Evolutionary conservation across 169 alveolate genomes (phyloP), one percentile per base, ranked within the genome.

Genomic region (Theileria parva): DNA sequence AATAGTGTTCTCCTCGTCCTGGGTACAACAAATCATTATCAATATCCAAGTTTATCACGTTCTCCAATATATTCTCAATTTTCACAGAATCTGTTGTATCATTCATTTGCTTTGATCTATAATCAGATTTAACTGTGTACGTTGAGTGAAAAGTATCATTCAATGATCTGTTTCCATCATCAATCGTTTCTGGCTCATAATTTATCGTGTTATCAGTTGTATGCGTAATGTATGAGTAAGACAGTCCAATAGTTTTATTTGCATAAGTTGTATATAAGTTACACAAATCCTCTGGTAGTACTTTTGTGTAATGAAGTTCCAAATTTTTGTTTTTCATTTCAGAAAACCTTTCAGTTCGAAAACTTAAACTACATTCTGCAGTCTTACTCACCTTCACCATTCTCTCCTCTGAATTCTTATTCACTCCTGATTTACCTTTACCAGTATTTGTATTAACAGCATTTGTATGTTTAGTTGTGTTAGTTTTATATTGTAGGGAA

Each of bases 401-500:
- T 21, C 34, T 57, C 2, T 44, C 53, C n/a, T 60, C 68, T 28
- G 19, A 2, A 28, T 60, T 32, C 34, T 60, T 32, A 30, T 60
- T 60, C 12, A 13, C 17, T 3, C 30, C 74, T 25, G 51, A 44
- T n/a, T 65, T 25, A 19, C 51, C 51, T n/a, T 17, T 57, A 5
- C 37, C 12, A 21, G 4, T 17, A 25, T 25, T 57, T 57, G 66
- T 9, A 25, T 25, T 57, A 19, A 21, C 37, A 0, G 8, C 34
- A 19, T 57, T 57, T 0, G 37, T 25, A 21, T 19, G 66, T 13
- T 25, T 63, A 17, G 60, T 79, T 23, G 63, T 34, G n/a, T 67
- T 71, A 0, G 87, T 69, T 32, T 80, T 80, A 19, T 65, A 64
- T 27, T 59, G 55, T 7, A 81, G 74, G 17, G 75, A 75, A 64